Evolutionary conservation across 75 land plant genomes (phyloP).

Genomic region (Chamaecyparis obtusa): DNA sequence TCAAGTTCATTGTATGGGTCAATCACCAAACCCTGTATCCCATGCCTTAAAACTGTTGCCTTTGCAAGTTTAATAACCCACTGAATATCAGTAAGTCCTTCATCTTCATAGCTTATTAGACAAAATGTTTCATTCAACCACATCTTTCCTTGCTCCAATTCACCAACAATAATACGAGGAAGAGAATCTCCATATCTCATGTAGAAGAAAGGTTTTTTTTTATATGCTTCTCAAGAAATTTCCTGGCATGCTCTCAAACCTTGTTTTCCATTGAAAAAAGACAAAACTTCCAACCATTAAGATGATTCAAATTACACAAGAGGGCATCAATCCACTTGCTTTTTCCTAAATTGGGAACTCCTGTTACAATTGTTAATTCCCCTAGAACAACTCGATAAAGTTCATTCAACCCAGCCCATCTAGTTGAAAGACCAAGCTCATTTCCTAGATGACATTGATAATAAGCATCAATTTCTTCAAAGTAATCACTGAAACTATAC

Average conservation of each 20-base stretch:
- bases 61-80: conserved; percentile 94
- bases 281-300: conserved; percentile 79
- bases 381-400: conserved; percentile 73
- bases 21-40: conserved; percentile 89
- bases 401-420: conserved; percentile 39
- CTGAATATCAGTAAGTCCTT: conserved; percentile 75
- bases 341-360: conserved; percentile 98
- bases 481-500: conserved; percentile 33
- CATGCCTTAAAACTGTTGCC: conserved; percentile 89
- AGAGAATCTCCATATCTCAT: conserved; percentile 58
- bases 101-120: conserved; percentile 92
- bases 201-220: conserved; percentile 82
- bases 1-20: conserved; percentile 99
- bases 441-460: conserved; percentile 32
- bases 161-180: conserved; percentile 63
- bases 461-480: conserved; percentile 47
- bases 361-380: conserved; percentile 88
- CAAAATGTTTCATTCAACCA: conserved; percentile 82
- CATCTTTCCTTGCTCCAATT: conserved; percentile 73
- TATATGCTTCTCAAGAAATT: conserved; percentile 87
- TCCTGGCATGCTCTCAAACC: conserved; percentile 95
- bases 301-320: conserved; percentile 66
- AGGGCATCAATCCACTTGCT: conserved; percentile 99
- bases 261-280: conserved; percentile 99
- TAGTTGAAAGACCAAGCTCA: conserved; percentile 48